Evolutionary conservation across 176 grass and related monocot species (phyloP).

Genomic region (Hordeum marinum): DNA sequence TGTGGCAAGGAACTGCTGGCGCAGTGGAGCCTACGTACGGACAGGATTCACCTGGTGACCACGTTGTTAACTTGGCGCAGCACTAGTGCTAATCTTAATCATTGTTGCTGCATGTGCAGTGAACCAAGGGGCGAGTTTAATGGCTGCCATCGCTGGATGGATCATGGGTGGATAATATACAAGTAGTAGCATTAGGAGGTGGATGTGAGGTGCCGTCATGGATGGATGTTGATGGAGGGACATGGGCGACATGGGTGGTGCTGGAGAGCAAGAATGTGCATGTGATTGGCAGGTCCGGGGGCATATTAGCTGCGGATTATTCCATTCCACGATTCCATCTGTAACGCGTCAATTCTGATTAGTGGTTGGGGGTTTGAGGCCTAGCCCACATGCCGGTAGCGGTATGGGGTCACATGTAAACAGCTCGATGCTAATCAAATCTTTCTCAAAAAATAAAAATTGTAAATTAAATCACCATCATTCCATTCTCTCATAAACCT

Average conservation of each 20-base stretch:
- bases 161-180: background rate
- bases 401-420: background rate
- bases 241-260: background rate
- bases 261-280: background rate
- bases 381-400: slow-evolving; percentile 17
- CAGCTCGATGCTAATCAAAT: background rate
- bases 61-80: background rate
- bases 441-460: too few relatives aligned
- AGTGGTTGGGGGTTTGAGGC: background rate
- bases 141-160: background rate
- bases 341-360: background rate
- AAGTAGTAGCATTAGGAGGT: background rate
- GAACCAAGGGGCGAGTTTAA: background rate
- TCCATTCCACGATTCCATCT: slow-evolving; percentile 27
- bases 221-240: background rate
- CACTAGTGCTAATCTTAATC: background rate
- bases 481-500: background rate
- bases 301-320: background rate
- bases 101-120: background rate
- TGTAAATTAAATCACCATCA: background rate
- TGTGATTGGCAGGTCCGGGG: background rate
- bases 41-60: background rate
- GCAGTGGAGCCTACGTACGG: background rate
- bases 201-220: background rate
- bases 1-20: background rate